Percentiles rank a stretch among this genome's conserved stretches.
phyloP scores from a whole-genome alignment of 1,284 basidiomycete species.

The Cutaneotrichosporon dermatis region DNA sequence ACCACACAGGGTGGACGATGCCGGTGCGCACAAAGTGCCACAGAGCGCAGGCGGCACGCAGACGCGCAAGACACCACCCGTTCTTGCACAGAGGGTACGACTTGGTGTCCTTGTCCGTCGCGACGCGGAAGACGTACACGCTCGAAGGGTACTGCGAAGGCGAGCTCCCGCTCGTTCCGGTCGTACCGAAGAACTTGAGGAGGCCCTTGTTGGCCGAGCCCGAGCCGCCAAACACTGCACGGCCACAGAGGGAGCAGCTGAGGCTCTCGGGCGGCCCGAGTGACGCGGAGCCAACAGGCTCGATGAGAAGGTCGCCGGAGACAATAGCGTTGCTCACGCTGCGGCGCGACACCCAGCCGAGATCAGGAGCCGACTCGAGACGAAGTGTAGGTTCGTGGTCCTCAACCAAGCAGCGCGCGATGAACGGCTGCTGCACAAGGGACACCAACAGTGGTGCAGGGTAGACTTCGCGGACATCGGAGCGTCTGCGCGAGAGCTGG shows the following conservation, averaged over 20 bases:
- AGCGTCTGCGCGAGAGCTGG: constrained; percentile 11
- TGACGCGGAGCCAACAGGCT: constrained; percentile 59
- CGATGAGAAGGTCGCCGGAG: constrained; percentile 79
- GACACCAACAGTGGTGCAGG: constrained; percentile 63
- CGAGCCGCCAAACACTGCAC: constrained; percentile 55
- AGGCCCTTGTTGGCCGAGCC: constrained; percentile 36
- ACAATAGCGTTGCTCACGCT: constrained; percentile 83
- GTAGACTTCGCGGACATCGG: constrained; percentile 21
- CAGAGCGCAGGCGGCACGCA: constrained; percentile 81
- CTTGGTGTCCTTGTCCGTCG: constrained; percentile 41
- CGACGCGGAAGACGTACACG: constrained; percentile 49
- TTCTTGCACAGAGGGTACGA: constrained; percentile 69
- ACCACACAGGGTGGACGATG: constrained; percentile 78
- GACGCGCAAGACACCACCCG: constrained; percentile 55
- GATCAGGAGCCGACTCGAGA: constrained; percentile 82
- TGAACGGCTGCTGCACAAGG: constrained; percentile 72
- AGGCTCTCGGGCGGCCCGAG: constrained; percentile 33
- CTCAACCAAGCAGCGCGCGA: constrained; percentile 74
- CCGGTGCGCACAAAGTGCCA: constrained; percentile 83
- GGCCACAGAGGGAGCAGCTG: constrained; percentile 70
- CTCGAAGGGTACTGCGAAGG: neutral
- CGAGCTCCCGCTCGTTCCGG: constrained; percentile 9
- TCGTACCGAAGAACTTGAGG: constrained; percentile 38
- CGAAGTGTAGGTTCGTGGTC: constrained; percentile 93
- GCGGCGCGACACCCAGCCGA: constrained; percentile 87